Conservation (phyloP, 441 rosid species). For the Jatropha multifida region DNA sequence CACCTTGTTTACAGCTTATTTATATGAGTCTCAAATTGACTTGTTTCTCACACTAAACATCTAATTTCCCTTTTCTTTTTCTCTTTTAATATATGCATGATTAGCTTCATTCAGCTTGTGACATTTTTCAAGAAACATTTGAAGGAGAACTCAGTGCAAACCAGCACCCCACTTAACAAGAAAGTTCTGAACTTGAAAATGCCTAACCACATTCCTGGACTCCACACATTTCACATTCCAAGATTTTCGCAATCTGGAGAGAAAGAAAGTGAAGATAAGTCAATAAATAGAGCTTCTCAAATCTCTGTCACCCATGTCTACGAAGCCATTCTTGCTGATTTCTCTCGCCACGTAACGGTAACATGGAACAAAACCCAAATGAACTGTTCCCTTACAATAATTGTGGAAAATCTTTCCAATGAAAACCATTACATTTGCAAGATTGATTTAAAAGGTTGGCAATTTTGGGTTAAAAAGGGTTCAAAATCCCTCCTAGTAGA, state of each 20-base stretch:
- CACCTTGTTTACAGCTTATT: slow-evolving; percentile 21
- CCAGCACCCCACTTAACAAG: no score
- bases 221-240: slow-evolving; percentile 21
- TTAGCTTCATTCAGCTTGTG: neutral
- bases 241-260: slow-evolving; percentile 20
- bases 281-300: slow-evolving; percentile 22
- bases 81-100: no score
- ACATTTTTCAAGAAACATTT: no score
- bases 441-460: slow-evolving; percentile 66
- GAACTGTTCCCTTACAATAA: slow-evolving; percentile 51
- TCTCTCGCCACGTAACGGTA: slow-evolving; percentile 39
- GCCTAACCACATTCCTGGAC: slow-evolving; percentile 15
- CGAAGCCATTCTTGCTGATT: slow-evolving; percentile 42
- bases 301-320: slow-evolving; percentile 50
- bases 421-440: slow-evolving; percentile 45
- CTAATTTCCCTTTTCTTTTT: neutral
- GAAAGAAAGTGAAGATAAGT: slow-evolving; percentile 31
- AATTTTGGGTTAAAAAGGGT: slow-evolving; percentile 77
- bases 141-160: no score
- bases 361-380: slow-evolving; percentile 60
- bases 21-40: neutral
- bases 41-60: neutral
- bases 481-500: slow-evolving; percentile 55
- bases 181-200: slow-evolving; percentile 7
- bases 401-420: slow-evolving; percentile 41